Evolutionary conservation across 2,329 filamentous ascomycete species (phyloP), one percentile per base, ranked within the genome.

Genomic region (Fusarium pseudonygamai): DNA sequence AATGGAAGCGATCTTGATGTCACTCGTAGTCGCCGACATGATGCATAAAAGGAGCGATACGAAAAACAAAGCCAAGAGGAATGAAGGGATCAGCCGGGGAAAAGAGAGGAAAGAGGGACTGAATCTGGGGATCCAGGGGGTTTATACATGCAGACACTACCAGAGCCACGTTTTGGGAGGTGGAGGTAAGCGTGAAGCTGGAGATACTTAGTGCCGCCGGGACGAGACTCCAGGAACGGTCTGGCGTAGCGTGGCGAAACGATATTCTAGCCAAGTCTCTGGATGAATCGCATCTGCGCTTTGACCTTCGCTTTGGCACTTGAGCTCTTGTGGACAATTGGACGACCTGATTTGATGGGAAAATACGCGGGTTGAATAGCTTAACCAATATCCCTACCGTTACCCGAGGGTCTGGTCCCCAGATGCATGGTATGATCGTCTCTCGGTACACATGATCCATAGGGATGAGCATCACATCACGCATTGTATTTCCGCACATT

Each of bases 1-100:
- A 61, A 81, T 68, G 18, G 78, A 78, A 26, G 79, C 79, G 6
- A 81, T 62, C 61, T 79, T 79, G 64, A 76, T 63, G 40, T 81
- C 79, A 32, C 47, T 63, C 0, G 55, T 77, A 13, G 65, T 37
- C 20, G 63, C 65, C 10, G 66, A 56, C 67, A 69, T 69, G 5
- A 14, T 53, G 34, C 6, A 14, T 22, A 15, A 34, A 34, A 56
- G 6, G 28, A 36, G 13, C 12, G 18, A 32, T 47, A 37, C 46
- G 13, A 9, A 28, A 28, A 32, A 30, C n/a, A 28, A 37, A 16
- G 11, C 18, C 37, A 57, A 49, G 24, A 49, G 30, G 16, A 28
- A 46, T 20, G 32, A 5, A 47, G 34, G 13, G 12, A 49, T 43
- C 47, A 11, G 22, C 37, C 50, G 16, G n/a, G 13, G 26, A 20